phyloP scores from a whole-genome alignment of 2,329 filamentous ascomycete species.

The Fusarium duplospermum region DNA sequence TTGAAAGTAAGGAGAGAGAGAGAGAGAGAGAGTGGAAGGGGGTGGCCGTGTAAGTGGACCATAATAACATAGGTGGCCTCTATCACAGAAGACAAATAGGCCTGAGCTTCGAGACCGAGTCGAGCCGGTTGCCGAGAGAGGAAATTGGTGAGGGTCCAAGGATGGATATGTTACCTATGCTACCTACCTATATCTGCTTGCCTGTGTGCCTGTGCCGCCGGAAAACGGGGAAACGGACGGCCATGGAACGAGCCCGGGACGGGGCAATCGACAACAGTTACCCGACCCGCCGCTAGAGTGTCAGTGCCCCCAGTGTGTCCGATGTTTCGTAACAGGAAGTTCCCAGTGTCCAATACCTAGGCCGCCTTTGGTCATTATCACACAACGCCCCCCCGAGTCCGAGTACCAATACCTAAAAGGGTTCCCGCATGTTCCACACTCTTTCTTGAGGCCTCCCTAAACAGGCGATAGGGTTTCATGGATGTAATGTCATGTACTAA shows the following conservation, averaged over 20 bases:
- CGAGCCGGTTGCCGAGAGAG: background rate
- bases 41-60: background rate
- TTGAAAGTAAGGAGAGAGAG: background rate
- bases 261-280: background rate
- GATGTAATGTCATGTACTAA: background rate
- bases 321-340: background rate
- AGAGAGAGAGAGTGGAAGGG: no score
- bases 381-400: background rate
- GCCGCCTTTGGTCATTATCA: conserved; percentile 4
- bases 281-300: background rate
- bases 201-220: background rate
- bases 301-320: no score
- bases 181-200: background rate
- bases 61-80: background rate
- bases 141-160: conserved; percentile 3
- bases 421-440: background rate
- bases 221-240: background rate
- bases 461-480: background rate
- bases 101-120: background rate
- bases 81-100: background rate
- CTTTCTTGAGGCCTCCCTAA: background rate
- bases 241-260: background rate
- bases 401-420: background rate
- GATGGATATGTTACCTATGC: background rate
- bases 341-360: background rate